Evolutionary conservation across 2,329 filamentous ascomycete species (phyloP).

Genomic region (Botrytis galanthina): DNA sequence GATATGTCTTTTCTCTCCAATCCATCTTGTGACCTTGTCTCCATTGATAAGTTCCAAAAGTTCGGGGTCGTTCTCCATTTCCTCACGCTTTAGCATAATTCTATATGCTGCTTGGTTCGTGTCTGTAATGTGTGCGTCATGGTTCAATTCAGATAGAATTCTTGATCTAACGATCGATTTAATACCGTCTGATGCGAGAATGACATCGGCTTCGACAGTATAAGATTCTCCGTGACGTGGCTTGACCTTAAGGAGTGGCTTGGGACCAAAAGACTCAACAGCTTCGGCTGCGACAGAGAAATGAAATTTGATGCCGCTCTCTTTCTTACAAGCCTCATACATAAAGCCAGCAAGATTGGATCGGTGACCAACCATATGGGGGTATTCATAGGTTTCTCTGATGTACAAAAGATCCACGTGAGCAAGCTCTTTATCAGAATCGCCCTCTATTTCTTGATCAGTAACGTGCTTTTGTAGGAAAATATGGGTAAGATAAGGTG

Average conservation of each 20-base stretch:
- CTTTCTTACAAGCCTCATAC: slow-evolving; percentile 66
- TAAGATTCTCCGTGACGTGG: slow-evolving; percentile 52
- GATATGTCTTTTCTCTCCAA: slow-evolving; percentile 71
- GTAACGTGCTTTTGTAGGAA: not conserved
- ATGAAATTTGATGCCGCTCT: slow-evolving; percentile 65
- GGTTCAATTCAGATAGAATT: slow-evolving; percentile 52
- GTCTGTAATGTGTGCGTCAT: slow-evolving; percentile 54
- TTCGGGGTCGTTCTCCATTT: slow-evolving; percentile 66
- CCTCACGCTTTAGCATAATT: slow-evolving; percentile 68
- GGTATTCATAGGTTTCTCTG: slow-evolving; percentile 53
- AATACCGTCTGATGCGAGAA: slow-evolving; percentile 56
- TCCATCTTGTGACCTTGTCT: slow-evolving; percentile 70
- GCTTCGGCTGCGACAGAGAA: slow-evolving; percentile 58
- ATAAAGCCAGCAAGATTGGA: slow-evolving; percentile 67
- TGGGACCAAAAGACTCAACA: slow-evolving; percentile 58
- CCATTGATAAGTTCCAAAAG: slow-evolving; percentile 56
- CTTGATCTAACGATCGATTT: slow-evolving; percentile 51
- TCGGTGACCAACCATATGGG: slow-evolving; percentile 73
- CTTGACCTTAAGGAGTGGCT: slow-evolving; percentile 57
- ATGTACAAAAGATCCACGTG: slow-evolving; percentile 70
- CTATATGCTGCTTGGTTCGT: slow-evolving; percentile 77
- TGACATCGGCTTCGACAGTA: slow-evolving; percentile 52
- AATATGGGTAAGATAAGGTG: not conserved
- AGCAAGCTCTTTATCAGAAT: slow-evolving; percentile 65
- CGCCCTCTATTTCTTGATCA: slow-evolving; percentile 51